Percentiles rank a stretch among this genome's conserved stretches.
phyloP scores from a whole-genome alignment of 805 yeast genomes.

The Spathaspora sp. region DNA sequence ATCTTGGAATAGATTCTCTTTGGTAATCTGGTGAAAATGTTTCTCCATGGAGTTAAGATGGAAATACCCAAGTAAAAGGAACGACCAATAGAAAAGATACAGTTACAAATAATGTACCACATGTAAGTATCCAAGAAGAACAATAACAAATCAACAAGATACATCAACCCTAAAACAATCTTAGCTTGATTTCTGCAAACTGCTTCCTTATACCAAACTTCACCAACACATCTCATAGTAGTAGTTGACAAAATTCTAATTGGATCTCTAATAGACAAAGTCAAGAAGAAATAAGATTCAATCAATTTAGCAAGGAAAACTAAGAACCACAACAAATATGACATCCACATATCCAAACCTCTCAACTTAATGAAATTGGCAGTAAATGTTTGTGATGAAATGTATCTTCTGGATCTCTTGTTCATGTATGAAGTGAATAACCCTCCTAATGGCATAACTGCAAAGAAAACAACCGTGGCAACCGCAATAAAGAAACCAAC shows the following conservation, averaged over 20 bases:
- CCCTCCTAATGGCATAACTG: slow-evolving; percentile 96
- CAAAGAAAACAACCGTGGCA: slow-evolving; percentile 77
- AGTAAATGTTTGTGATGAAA: slow-evolving; percentile 93
- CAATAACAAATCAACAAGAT: slow-evolving; percentile 84
- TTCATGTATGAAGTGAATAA: slow-evolving; percentile 89
- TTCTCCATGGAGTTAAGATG: slow-evolving; percentile 99
- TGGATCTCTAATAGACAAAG: slow-evolving; percentile 89
- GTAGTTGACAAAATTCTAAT: slow-evolving; percentile 82
- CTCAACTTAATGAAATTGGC: slow-evolving; percentile 78
- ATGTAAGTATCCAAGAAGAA: slow-evolving; percentile 98
- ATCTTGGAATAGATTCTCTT: slow-evolving; percentile 98
- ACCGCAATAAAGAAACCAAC: slow-evolving; percentile 88
- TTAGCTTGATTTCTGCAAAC: slow-evolving; percentile 85
- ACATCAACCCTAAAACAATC: slow-evolving; percentile 90
- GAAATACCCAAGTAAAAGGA: slow-evolving; percentile 99
- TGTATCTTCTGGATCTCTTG: slow-evolving; percentile 79
- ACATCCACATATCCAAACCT: slow-evolving; percentile 95
- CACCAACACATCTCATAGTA: slow-evolving; percentile 94
- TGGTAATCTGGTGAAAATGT: slow-evolving; percentile 95
- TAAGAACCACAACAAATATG: slow-evolving; percentile 83
- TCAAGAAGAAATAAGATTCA: slow-evolving; percentile 92
- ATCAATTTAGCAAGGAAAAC: slow-evolving; percentile 85
- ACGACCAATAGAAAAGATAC: slow-evolving; percentile 94
- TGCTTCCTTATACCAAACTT: slow-evolving; percentile 74
- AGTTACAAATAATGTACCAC: slow-evolving; percentile 97